Conservation (phyloP, 1,284 basidiomycete species). For the Cryptococcus amylolentus region DNA sequence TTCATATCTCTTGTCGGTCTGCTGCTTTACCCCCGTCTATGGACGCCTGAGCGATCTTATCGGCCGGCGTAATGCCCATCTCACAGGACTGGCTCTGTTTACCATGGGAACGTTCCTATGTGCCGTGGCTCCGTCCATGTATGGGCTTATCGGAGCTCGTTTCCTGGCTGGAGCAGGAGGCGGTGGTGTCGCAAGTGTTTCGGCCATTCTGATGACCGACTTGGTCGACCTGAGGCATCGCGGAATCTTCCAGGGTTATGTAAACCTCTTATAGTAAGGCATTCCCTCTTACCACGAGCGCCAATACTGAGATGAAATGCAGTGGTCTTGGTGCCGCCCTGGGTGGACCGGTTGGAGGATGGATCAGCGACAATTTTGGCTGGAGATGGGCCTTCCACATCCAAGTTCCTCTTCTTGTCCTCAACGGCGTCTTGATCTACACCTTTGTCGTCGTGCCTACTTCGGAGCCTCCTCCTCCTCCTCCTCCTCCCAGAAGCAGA, state of each 20-base stretch:
- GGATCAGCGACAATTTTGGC: slow-evolving; percentile 74
- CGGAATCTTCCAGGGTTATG: slow-evolving; percentile 84
- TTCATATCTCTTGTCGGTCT: slow-evolving; percentile 66
- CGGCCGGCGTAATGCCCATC: slow-evolving; percentile 67
- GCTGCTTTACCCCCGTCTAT: slow-evolving; percentile 82
- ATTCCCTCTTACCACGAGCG: too few species aligned
- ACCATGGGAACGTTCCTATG: slow-evolving; percentile 76
- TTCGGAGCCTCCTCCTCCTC: slow-evolving; percentile 1
- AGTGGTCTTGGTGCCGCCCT: slow-evolving; percentile 21
- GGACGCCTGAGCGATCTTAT: slow-evolving; percentile 81
- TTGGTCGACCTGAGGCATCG: slow-evolving; percentile 71
- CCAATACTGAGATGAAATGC: too few species aligned
- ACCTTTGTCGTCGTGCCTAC: slow-evolving; percentile 12
- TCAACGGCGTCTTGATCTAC: slow-evolving; percentile 12
- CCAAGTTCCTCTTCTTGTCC: slow-evolving; percentile 54
- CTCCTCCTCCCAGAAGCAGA: neutral
- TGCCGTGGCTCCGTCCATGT: slow-evolving; percentile 79
- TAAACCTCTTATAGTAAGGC: slow-evolving; percentile 61
- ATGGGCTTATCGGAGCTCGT: slow-evolving; percentile 68
- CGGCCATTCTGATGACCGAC: slow-evolving; percentile 44
- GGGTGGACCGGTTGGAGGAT: slow-evolving; percentile 79
- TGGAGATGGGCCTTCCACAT: slow-evolving; percentile 62
- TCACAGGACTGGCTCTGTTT: slow-evolving; percentile 73
- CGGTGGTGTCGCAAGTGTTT: slow-evolving; percentile 36
- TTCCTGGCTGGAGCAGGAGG: slow-evolving; percentile 84